Base-by-base conservation (phyloP, 129 eudicot species). In the Pulicaria dysenterica region DNA sequence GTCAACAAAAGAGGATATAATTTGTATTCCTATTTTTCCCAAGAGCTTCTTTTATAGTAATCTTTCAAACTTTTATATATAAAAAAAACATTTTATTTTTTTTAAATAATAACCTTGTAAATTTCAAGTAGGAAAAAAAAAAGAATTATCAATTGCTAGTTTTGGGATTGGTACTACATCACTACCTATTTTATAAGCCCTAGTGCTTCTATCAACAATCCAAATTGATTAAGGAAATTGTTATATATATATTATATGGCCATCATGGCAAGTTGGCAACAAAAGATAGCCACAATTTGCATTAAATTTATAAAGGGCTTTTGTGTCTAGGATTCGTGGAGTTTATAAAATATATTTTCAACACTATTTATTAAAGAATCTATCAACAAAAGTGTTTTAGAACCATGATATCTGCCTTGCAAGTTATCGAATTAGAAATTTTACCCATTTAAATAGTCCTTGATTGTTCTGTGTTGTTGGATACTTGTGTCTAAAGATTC, bases 151-250 rank as follows among this genome's bases (percentile, higher is more conserved):
- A 24, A 24, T 24, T 24, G 31, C 31, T 24, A 24, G 31, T 24
- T 24, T 24, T 10, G 8, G 42, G 44, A 67, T 67, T 67, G 72
- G 72, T 40, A 67, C 48, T 67, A 45, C 48, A 67, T 36, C 72
- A 67, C 59, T 67, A 37, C 50, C 45, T 14, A 7, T 67, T 67
- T 67, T 48, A 48, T 67, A 48, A 10, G n/a, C 56, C 72, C 42
- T 67, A 67, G 59, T 67, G 72, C 72, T 48, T 51, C 72, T 47
- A 48, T 48, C 58, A 46, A 66, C 71, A 66, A 45, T 45, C 56
- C 71, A 65, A 45, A 19, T 46, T 65, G 19, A 65, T 46, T 36
- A 11, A 11, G 46, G 11, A 46, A 24, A 49, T 13, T 24, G 46
- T 46, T 56, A 66, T 66, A 46, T 66, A 24, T 56, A 66, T 66